Evolutionary conservation across 2,329 filamentous ascomycete species (phyloP).

Genomic region (Aspergillus caelatus): DNA sequence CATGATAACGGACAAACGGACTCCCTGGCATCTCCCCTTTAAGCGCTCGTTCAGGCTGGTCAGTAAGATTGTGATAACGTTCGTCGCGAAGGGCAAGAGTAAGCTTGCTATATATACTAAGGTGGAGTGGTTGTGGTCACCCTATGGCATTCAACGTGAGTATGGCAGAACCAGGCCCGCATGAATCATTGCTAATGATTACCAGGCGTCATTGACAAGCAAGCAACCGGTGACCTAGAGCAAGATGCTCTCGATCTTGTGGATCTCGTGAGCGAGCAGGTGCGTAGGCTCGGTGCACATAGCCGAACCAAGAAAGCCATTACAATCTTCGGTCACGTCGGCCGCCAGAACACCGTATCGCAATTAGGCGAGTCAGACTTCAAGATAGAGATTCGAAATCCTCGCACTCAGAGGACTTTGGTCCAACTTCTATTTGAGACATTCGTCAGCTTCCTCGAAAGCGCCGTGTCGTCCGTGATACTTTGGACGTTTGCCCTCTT

Average conservation of each 20-base stretch:
- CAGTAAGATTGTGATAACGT: constrained; percentile 91
- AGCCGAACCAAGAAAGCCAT: constrained; percentile 53
- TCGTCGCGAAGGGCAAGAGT: constrained; percentile 87
- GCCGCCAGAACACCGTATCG: constrained; percentile 45
- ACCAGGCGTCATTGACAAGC: constrained; percentile 57
- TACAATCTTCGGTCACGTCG: constrained; percentile 52
- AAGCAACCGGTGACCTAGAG: constrained; percentile 70
- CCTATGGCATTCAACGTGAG: constrained; percentile 52
- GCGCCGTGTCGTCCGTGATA: constrained; percentile 73
- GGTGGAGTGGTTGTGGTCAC: constrained; percentile 79
- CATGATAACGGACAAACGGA: constrained; percentile 65
- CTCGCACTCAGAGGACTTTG: constrained; percentile 63
- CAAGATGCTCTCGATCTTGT: constrained; percentile 52
- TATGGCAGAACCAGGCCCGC: not conserved
- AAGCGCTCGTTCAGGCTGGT: constrained; percentile 77
- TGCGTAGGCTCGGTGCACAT: constrained; percentile 49
- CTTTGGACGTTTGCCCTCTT: constrained; percentile 73
- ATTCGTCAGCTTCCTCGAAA: constrained; percentile 72
- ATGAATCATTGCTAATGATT: constrained; percentile 9
- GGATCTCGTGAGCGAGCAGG: constrained; percentile 55
- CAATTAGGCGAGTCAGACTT: constrained; percentile 40
- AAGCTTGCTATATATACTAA: constrained; percentile 87
- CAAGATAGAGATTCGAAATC: constrained; percentile 52
- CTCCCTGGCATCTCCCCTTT: constrained; percentile 83
- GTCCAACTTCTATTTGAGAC: constrained; percentile 73